Evolutionary conservation across 2,329 filamentous ascomycete species (phyloP).

Genomic region (Fusarium udum): DNA sequence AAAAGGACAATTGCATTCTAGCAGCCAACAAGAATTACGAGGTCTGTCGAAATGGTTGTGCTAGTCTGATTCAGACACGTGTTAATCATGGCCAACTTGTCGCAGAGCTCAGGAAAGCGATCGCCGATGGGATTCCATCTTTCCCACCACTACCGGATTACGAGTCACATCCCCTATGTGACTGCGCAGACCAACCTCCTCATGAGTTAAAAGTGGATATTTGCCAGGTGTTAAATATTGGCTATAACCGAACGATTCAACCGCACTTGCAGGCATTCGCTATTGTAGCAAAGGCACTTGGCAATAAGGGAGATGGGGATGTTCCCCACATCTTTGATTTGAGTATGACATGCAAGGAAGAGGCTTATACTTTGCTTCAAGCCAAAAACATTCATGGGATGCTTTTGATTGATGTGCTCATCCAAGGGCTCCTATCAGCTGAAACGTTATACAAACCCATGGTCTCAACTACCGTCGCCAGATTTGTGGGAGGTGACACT

Average conservation of each 20-base stretch:
- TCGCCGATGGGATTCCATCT: not conserved
- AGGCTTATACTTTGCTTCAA: not conserved
- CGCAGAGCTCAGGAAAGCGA: fast-evolving
- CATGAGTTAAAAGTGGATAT: not conserved
- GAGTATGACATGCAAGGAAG: not conserved
- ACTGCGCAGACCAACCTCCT: not conserved
- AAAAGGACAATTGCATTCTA: not conserved
- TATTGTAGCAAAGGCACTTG: fast-evolving
- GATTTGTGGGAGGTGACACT: fast-evolving
- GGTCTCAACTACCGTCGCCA: fast-evolving
- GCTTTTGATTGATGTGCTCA: not conserved
- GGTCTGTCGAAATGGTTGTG: not conserved
- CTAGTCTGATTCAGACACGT: fast-evolving
- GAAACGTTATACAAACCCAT: fast-evolving
- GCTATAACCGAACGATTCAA: fast-evolving
- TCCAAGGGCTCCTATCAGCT: not conserved
- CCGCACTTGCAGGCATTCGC: not conserved
- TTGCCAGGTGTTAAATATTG: fast-evolving
- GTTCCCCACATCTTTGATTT: fast-evolving
- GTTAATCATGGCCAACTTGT: not conserved
- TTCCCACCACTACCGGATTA: not conserved
- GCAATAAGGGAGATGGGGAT: too few species aligned
- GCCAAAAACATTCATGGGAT: not conserved
- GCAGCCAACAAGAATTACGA: not conserved
- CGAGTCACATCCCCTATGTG: not conserved